Evolutionary conservation across 306 rosid species (phyloP).

Genomic region (Quillaja saponaria): DNA sequence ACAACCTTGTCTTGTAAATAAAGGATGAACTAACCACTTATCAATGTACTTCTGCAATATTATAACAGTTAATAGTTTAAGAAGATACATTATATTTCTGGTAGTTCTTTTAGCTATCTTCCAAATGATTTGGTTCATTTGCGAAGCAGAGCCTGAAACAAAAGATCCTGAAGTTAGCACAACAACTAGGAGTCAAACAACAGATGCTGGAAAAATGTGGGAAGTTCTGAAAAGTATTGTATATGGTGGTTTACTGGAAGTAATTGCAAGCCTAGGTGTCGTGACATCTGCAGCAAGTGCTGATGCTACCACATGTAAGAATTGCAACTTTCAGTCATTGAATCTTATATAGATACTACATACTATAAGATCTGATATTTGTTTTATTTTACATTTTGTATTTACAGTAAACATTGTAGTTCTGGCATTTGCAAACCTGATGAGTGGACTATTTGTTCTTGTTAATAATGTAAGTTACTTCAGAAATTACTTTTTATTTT

Average conservation of each 20-base stretch:
- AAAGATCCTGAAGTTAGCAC: no score
- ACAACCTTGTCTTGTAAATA: no score
- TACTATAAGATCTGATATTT: no score
- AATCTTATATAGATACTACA: no score
- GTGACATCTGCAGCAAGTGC: conserved; percentile 48
- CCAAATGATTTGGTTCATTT: no score
- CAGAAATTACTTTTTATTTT: not conserved
- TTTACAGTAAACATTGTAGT: conserved; percentile 72
- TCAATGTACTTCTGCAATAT: no score
- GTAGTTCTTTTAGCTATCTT: no score
- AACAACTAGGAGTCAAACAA: not conserved
- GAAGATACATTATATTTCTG: no score
- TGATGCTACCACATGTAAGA: conserved; percentile 39
- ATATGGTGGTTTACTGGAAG: conserved; percentile 77
- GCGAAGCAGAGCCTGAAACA: no score
- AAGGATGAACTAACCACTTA: no score
- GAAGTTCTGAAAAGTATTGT: conserved; percentile 71
- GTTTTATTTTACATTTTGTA: not conserved
- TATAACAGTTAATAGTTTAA: no score
- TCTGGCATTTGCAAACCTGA: conserved; percentile 73
- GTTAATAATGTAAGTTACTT: conserved; percentile 63
- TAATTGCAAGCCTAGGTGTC: conserved; percentile 56
- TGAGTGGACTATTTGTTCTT: conserved; percentile 72
- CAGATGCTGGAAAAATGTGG: conserved; percentile 13
- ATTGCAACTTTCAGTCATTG: no score